Evolutionary conservation across 1,139 yeast genomes (phyloP), one percentile per base, ranked within the genome.

Genomic region (Debaryomyces sp.): DNA sequence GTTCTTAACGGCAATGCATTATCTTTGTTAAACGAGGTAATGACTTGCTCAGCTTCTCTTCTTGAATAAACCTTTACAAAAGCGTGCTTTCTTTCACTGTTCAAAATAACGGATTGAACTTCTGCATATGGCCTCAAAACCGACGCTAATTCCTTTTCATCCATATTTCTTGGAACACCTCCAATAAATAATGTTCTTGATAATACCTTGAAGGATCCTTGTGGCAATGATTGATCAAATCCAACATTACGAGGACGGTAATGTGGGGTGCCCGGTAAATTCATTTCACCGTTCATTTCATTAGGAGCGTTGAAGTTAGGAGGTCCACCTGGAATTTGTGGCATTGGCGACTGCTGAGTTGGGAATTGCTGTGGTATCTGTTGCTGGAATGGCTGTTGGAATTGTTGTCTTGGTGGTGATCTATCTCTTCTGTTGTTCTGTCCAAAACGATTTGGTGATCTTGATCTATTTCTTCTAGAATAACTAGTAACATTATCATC

Each of bases 21-120:
- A 53, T 75, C 80, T 57, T 74, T 74, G 61, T 75, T 75, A 78
- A 85, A 68, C 59, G 81, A 60, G 68, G 82, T 66, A 75, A 81
- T 53, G 23, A 91, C 92, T 54, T 78, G 81, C 63, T 90, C 97
- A 22, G 99, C 99, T 66, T 92, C 98, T 43, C 78, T 80, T 70
- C 99, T 83, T n/a, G 96, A 89, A 64, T 88, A 90, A n/a, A 92
- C 95, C 68, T 94, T 94, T 45, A 92, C 96, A 64, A 94, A 94
- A 0, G 98, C 99, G 70, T 94, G 98, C 60, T 88, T 89, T 70
- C 96, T 85, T 58, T 90, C 96, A 57, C 84, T 82, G 70, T 92
- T 90, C 61, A 91, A 74, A 47, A 92, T 89, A 35, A 90, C 88
- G 53, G 96, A 87, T 70, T 94, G 99, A 22, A 92, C 96, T 61